A percentile compares a stretch with the other conserved stretches of the same genome.
These are phyloP conservation scores for Aureobasidium sp. DNA, from an alignment of 2,329 filamentous ascomycete genomes.

Conservation along the genomic window DNA sequence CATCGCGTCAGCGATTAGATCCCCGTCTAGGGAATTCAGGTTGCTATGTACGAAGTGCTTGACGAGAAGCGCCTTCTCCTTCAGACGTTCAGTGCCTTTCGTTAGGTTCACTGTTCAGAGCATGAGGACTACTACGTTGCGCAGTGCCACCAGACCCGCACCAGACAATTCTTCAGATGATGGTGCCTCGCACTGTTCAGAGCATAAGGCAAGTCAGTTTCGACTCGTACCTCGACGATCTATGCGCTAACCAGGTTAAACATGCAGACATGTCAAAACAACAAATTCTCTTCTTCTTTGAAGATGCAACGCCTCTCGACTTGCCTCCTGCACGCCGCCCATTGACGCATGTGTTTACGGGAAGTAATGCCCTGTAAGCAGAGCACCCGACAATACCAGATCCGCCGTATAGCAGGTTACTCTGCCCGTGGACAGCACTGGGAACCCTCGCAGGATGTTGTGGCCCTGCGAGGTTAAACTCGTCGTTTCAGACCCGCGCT, in stretches of 20 bases:
- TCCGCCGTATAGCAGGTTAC: too few species aligned
- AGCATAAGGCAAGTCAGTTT: not conserved
- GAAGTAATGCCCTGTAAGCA: not conserved
- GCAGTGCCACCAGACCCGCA: not conserved
- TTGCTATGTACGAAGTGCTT: not conserved
- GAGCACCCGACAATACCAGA: not conserved
- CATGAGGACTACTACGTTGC: not conserved
- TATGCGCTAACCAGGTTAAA: not conserved
- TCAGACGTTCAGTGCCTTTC: not conserved
- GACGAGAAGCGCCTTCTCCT: not conserved
- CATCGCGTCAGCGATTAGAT: not conserved
- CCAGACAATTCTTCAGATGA: not conserved
- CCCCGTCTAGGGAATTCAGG: not conserved
- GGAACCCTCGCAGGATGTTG: not conserved
- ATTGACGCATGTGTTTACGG: not conserved
- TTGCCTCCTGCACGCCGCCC: not conserved
- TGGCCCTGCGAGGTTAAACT: not conserved
- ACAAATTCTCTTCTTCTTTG: not conserved
- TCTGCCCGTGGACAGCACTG: too few species aligned
- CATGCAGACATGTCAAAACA: not conserved
- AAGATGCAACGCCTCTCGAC: not conserved
- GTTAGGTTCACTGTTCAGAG: not conserved
- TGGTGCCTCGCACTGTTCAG: not conserved
- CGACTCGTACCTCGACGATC: not conserved
- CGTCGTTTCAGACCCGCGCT: not conserved